Conservation (phyloP, 1,284 basidiomycete species). For the Marasmius sp. region DNA sequence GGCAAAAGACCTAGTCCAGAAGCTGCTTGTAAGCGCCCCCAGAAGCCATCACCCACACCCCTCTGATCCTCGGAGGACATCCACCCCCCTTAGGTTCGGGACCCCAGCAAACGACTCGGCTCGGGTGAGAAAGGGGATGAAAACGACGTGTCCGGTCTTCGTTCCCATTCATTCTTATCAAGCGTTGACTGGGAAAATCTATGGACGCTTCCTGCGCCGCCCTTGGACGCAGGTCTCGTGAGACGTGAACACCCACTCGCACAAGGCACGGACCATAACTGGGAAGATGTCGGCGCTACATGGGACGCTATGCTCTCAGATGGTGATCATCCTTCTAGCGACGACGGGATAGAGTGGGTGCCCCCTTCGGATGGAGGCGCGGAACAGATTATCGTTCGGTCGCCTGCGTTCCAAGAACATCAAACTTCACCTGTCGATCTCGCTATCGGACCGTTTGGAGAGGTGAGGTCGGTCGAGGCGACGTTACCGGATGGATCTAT, state of each 20-base stretch:
- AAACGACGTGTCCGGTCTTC: constrained; percentile 60
- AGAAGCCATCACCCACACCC: constrained; percentile 1
- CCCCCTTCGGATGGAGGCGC: constrained; percentile 41
- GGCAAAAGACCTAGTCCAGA: constrained; percentile 67
- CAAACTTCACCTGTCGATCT: constrained; percentile 6
- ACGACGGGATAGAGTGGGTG: constrained; percentile 46
- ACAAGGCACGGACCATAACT: constrained; percentile 32
- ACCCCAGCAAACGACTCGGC: constrained; percentile 73
- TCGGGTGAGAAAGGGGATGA: constrained; percentile 49
- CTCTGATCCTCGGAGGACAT: neutral
- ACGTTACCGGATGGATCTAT: neutral
- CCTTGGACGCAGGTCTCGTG: constrained; percentile 54
- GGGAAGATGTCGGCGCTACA: constrained; percentile 49
- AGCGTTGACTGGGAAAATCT: constrained; percentile 69
- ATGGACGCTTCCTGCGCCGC: constrained; percentile 70
- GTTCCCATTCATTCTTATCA: constrained; percentile 76
- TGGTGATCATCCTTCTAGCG: constrained; percentile 23
- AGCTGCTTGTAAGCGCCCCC: constrained; percentile 52
- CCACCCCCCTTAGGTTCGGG: constrained; percentile 52
- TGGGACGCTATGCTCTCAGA: constrained; percentile 53
- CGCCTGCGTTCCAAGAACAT: constrained; percentile 13
- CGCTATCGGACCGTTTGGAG: constrained; percentile 34
- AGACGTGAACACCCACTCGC: constrained; percentile 43
- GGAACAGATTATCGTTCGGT: constrained; percentile 21
- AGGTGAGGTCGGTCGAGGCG: constrained; percentile 16